phyloP scores from a whole-genome alignment of 768 basidiomycete species.

The Termitomyces sp. region DNA sequence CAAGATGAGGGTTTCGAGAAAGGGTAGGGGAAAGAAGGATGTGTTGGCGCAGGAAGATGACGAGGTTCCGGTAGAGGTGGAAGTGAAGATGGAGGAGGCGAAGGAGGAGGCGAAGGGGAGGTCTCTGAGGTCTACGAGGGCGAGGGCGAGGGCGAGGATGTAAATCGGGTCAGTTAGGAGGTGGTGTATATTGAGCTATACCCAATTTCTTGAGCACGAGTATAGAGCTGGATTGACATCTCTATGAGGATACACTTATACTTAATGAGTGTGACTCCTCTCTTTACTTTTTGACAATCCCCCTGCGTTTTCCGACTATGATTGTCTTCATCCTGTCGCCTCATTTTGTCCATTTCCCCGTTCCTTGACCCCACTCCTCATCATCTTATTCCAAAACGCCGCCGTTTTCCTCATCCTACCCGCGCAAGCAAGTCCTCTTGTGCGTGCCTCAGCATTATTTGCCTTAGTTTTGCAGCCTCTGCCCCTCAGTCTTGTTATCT shows the following conservation, averaged over 20 bases:
- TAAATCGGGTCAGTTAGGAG: background rate
- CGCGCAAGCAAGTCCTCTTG: no score
- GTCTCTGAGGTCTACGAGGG: conserved; percentile 19
- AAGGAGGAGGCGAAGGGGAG: conserved; percentile 16
- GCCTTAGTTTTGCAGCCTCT: no score
- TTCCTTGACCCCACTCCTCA: no score
- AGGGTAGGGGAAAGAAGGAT: conserved; percentile 13
- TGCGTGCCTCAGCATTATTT: no score
- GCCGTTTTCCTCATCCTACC: no score
- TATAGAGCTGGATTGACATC: background rate
- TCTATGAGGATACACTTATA: background rate
- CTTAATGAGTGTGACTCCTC: no score
- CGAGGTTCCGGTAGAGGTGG: conserved; percentile 3
- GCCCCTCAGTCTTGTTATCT: no score
- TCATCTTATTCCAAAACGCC: no score
- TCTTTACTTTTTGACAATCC: no score
- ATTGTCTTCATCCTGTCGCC: no score
- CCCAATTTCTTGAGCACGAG: background rate
- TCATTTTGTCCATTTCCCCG: no score
- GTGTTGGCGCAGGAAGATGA: conserved; percentile 18
- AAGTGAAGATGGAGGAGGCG: conserved; percentile 10
- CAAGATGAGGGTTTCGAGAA: conserved; percentile 26
- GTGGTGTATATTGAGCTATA: background rate
- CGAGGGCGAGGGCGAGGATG: conserved; percentile 29
- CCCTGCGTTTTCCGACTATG: no score